Conservation (phyloP, 768 basidiomycete genomes). For the Leccinum subtestaceum region DNA sequence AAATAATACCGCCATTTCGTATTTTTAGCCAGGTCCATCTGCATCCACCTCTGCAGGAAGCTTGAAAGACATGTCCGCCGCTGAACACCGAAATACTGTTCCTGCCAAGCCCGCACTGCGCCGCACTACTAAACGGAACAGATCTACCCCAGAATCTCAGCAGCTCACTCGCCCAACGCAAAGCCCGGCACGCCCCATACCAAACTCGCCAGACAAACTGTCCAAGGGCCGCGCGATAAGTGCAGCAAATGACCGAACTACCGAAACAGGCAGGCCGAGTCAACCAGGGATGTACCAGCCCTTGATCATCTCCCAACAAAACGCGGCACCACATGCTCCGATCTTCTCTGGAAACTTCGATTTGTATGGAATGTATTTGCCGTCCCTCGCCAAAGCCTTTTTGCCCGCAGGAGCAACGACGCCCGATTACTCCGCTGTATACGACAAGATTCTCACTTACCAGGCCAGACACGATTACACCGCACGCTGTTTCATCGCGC, state of each 20-base stretch:
- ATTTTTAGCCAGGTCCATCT: conserved; percentile 10
- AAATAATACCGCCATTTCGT: background rate
- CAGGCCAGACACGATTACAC: conserved; percentile 39
- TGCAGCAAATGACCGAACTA: background rate
- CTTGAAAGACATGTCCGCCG: conserved; percentile 18
- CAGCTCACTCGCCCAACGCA: conserved; percentile 13
- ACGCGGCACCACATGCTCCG: conserved; percentile 6
- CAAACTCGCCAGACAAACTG: conserved; percentile 10
- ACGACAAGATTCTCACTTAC: conserved; percentile 36
- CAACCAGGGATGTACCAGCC: conserved; percentile 9
- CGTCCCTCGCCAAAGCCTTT: conserved; percentile 35
- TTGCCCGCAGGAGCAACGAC: conserved; percentile 25
- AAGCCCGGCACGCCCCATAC: background rate
- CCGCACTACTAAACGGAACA: conserved; percentile 21
- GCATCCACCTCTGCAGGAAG: conserved; percentile 19
- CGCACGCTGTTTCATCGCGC: conserved; percentile 30
- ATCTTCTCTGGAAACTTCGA: conserved; percentile 37
- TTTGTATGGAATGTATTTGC: conserved; percentile 39
- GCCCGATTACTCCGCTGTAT: conserved; percentile 31
- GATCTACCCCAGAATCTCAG: conserved; percentile 5
- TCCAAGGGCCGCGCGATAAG: conserved; percentile 4
- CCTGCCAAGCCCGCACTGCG: conserved; percentile 4
- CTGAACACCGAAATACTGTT: background rate
- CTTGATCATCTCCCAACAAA: conserved; percentile 4
- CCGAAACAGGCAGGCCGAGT: background rate